Evolutionary conservation across 202 grass and related monocot genomes (phyloP).

Genomic region (Setaria italica): DNA sequence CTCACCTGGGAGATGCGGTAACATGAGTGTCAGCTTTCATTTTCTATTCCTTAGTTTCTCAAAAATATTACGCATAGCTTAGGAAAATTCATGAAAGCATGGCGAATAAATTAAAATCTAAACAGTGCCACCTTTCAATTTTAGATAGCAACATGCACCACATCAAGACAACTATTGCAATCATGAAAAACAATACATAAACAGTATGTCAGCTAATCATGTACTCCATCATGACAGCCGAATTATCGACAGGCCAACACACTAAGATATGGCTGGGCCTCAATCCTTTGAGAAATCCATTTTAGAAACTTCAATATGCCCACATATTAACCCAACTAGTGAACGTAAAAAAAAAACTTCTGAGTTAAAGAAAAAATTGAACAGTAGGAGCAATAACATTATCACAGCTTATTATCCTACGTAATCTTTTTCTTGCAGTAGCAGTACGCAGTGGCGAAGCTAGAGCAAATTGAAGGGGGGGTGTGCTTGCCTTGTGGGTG

Average conservation of each 20-base stretch:
- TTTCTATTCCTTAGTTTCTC: background rate
- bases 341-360: background rate
- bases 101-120: conserved; percentile 1
- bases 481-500: no score
- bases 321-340: background rate
- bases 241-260: background rate
- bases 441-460: background rate
- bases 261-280: background rate
- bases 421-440: background rate
- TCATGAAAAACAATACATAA: background rate
- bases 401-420: background rate
- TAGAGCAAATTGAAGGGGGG: no score
- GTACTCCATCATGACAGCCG: background rate
- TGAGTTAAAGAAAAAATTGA: background rate
- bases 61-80: background rate
- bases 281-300: background rate
- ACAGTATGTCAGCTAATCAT: background rate
- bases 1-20: conserved; percentile 69
- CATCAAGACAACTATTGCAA: background rate
- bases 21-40: conserved; percentile 33
- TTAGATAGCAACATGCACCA: background rate
- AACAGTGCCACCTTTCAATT: background rate
- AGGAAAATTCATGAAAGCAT: background rate
- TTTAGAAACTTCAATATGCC: conserved; percentile 14
- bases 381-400: conserved; percentile 14